phyloP scores from a whole-genome alignment of 257 asterid genomes.

The Jaltomata sinuosa region DNA sequence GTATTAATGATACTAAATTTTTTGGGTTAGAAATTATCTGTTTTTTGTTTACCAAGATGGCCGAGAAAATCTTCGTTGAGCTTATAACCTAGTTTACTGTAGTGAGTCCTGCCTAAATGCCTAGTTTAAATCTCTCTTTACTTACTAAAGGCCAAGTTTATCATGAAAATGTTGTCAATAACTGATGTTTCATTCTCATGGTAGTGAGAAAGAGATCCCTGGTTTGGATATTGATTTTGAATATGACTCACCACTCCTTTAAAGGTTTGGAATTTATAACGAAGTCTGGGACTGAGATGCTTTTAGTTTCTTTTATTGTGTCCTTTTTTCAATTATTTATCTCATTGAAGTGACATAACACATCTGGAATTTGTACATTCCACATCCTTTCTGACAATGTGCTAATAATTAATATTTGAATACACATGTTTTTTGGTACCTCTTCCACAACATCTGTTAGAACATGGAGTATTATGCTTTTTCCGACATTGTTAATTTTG shows the following conservation, averaged over 20 bases:
- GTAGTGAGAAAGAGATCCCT: background rate
- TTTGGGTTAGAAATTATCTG: background rate
- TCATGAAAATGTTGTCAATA: background rate
- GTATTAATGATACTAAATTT: background rate
- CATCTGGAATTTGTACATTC: background rate
- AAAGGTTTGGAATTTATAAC: background rate
- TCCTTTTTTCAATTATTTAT: background rate
- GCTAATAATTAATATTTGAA: background rate
- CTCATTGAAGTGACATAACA: background rate
- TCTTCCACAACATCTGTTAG: background rate
- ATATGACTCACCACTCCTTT: background rate
- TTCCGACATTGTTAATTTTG: background rate
- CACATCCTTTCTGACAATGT: background rate
- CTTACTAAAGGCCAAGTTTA: background rate
- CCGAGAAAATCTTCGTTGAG: background rate
- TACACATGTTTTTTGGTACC: background rate
- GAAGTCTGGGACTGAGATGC: background rate
- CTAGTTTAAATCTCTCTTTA: background rate
- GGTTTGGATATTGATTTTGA: background rate
- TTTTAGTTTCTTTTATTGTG: background rate
- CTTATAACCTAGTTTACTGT: background rate
- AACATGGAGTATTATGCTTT: background rate
- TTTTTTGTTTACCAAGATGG: background rate
- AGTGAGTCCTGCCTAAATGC: background rate
- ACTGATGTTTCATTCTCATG: background rate